Conservation (phyloP, 148 eudicot genomes). For the Spergularia bocconei region DNA sequence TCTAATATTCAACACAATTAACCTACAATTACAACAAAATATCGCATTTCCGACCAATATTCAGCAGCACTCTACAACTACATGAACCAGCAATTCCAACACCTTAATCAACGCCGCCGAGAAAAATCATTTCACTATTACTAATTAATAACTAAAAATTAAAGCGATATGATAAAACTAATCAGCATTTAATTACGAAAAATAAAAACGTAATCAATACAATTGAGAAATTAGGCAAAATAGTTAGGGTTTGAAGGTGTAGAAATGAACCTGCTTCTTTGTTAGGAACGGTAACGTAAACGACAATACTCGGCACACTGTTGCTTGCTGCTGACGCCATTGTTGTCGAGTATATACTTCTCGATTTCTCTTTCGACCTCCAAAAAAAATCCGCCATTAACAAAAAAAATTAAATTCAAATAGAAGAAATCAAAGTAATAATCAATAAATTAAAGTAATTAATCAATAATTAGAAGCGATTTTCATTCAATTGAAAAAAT, state of each 20-base stretch:
- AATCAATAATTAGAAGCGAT: not conserved
- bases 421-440: not conserved
- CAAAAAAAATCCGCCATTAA: not conserved
- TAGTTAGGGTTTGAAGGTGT: not conserved
- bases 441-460: not conserved
- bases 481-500: not conserved
- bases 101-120: not conserved
- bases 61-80: not conserved
- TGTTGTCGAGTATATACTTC: constrained; percentile 34
- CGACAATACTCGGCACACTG: constrained; percentile 90
- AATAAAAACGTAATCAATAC: not conserved
- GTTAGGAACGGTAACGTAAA: constrained; percentile 90
- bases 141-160: too few relatives aligned
- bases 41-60: not conserved
- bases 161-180: too few relatives aligned
- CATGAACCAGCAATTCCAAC: not conserved
- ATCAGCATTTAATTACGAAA: too few relatives aligned
- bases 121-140: too few relatives aligned
- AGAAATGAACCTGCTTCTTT: constrained; percentile 69
- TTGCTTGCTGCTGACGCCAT: constrained; percentile 65
- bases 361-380: constrained; percentile 31
- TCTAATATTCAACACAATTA: not conserved
- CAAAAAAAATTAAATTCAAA: not conserved
- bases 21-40: not conserved
- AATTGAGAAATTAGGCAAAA: not conserved